Percentiles rank a stretch among this genome's conserved stretches.
phyloP scores from a whole-genome alignment of 1,139 yeast genomes.

The Wickerhamomyces sp. region DNA sequence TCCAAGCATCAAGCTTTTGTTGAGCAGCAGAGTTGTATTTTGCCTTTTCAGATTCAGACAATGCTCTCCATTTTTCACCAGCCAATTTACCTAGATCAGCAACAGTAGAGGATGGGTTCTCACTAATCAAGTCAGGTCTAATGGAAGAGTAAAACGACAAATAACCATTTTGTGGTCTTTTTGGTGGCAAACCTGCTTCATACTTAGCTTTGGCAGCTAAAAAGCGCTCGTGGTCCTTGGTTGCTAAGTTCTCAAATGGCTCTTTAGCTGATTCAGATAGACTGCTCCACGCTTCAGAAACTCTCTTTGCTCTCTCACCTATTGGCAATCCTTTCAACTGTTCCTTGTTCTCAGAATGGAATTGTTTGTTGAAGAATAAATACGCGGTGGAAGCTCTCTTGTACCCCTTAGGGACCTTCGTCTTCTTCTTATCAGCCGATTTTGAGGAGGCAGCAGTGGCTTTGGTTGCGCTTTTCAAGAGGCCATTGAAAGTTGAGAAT shows the following conservation, averaged over 20 bases:
- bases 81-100: slow-evolving; percentile 20
- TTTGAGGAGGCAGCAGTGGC: neutral
- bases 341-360: slow-evolving; percentile 7
- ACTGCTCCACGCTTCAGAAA: slow-evolving; percentile 23
- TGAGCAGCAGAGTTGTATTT: slow-evolving; percentile 7
- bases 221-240: slow-evolving; percentile 12
- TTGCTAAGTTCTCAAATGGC: slow-evolving; percentile 10
- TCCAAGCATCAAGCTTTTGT: slow-evolving; percentile 11
- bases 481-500: neutral
- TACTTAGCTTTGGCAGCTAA: slow-evolving; percentile 12
- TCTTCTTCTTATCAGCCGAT: slow-evolving; percentile 1
- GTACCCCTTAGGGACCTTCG: slow-evolving; percentile 1
- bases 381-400: slow-evolving; percentile 14
- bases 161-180: slow-evolving; percentile 26
- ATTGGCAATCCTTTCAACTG: slow-evolving; percentile 10
- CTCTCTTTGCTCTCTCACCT: slow-evolving; percentile 8
- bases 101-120: slow-evolving; percentile 20
- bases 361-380: slow-evolving; percentile 13
- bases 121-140: slow-evolving; percentile 14
- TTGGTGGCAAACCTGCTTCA: slow-evolving; percentile 19
- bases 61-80: slow-evolving; percentile 26
- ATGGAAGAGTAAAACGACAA: slow-evolving; percentile 16
- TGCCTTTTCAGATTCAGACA: slow-evolving; percentile 22
- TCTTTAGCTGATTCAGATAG: slow-evolving; percentile 21
- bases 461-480: neutral